Evolutionary conservation across 305 asterid genomes (phyloP).

Genomic region (Solanum chacoense): DNA sequence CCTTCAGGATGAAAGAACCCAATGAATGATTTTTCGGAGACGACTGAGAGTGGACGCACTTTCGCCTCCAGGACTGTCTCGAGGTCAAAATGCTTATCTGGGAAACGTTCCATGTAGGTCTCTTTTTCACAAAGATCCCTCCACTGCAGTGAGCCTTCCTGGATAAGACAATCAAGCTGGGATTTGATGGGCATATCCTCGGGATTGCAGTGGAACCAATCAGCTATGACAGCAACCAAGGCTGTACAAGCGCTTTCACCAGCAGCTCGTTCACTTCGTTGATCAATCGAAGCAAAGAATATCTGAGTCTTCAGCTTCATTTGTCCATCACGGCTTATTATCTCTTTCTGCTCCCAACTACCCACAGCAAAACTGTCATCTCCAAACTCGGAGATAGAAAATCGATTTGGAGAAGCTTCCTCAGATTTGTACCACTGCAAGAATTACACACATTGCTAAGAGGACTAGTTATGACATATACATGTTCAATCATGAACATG

Average conservation of each 20-base stretch:
- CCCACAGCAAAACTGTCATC: constrained; percentile 60
- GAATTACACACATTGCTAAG: background rate
- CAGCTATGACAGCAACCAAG: constrained; percentile 66
- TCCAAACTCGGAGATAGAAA: constrained; percentile 38
- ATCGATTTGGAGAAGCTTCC: constrained; percentile 17
- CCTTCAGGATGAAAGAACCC: constrained; percentile 81
- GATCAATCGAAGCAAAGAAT: constrained; percentile 78
- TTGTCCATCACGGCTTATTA: constrained; percentile 57
- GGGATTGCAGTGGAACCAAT: constrained; percentile 49
- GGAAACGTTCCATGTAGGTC: constrained; percentile 37
- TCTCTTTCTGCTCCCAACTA: constrained; percentile 59
- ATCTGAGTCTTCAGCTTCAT: constrained; percentile 55
- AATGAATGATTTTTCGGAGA: constrained; percentile 50
- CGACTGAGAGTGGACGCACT: constrained; percentile 46
- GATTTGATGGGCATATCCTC: constrained; percentile 58
- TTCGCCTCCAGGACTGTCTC: constrained; percentile 60
- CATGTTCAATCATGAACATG: background rate
- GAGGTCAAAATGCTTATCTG: constrained; percentile 79
- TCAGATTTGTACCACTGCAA: constrained; percentile 22
- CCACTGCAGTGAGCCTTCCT: constrained; percentile 75
- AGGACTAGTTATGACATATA: background rate
- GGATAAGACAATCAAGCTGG: constrained; percentile 65
- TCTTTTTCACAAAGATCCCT: constrained; percentile 58
- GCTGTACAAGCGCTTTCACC: constrained; percentile 85
- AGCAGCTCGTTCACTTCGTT: constrained; percentile 66